phyloP scores from a whole-genome alignment of 257 asterid species.

The Penstemon barbatus region DNA sequence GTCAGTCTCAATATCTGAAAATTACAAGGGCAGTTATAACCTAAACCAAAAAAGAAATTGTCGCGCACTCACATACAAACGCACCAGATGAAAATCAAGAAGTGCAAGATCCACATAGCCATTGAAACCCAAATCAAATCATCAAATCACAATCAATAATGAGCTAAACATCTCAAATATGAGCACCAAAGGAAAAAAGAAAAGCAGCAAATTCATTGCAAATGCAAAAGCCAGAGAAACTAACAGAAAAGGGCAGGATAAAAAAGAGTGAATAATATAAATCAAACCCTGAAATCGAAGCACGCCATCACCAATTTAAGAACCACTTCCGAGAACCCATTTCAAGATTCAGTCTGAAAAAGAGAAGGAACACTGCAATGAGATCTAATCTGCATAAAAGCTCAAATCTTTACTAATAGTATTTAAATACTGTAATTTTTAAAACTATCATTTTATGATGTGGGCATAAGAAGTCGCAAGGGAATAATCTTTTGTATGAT shows the following conservation, averaged over 20 bases:
- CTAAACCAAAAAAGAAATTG: not conserved
- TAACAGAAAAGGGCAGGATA: not conserved
- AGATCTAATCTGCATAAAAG: slow-evolving; percentile 47
- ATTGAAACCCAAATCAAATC: not conserved
- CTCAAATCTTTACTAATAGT: slow-evolving; percentile 25
- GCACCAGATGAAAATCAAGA: slow-evolving; percentile 26
- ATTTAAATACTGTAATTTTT: slow-evolving; percentile 6
- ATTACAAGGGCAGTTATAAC: not conserved
- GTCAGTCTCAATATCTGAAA: not conserved
- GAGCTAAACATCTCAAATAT: not conserved
- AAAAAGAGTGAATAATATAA: not conserved
- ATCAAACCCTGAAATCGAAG: slow-evolving; percentile 25
- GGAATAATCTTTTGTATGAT: slow-evolving; percentile 20
- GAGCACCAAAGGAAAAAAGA: not conserved
- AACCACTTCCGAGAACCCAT: slow-evolving; percentile 27
- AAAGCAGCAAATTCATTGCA: slow-evolving; percentile 7
- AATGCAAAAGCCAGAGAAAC: not conserved
- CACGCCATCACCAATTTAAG: not conserved
- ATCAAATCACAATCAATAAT: slow-evolving; percentile 11
- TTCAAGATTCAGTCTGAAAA: slow-evolving; percentile 25
- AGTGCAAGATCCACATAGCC: slow-evolving; percentile 14
- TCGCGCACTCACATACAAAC: not conserved
- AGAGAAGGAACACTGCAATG: slow-evolving; percentile 19
- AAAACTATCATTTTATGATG: slow-evolving; percentile 34
- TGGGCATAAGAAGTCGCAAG: slow-evolving; percentile 13